phyloP scores from a whole-genome alignment of 768 basidiomycete species.

The Macrolepiota dolichaula region DNA sequence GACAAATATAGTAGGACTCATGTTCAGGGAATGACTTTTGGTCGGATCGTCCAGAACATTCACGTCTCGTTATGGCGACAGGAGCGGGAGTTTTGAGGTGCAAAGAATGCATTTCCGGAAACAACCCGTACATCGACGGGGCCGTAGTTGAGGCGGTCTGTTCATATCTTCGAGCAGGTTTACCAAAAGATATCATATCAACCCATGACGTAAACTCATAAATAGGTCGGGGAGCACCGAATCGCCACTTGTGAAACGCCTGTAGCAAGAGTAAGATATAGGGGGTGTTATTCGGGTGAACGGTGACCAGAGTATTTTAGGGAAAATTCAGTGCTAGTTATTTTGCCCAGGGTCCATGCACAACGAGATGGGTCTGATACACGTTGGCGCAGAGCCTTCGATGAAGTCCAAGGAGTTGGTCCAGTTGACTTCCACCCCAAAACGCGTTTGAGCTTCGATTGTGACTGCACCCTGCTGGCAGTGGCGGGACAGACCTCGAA shows the following conservation, averaged over 20 bases:
- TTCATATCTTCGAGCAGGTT: background rate
- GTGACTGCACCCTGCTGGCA: background rate
- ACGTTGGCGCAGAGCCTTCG: background rate
- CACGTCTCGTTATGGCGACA: background rate
- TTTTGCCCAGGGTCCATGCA: background rate
- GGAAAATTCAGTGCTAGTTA: background rate
- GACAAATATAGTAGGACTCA: too few species aligned
- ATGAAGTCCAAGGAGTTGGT: background rate
- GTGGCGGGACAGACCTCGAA: background rate
- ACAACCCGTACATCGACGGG: too few species aligned
- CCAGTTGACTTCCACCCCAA: background rate
- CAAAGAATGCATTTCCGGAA: too few species aligned
- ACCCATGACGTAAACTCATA: background rate
- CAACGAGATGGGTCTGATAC: background rate
- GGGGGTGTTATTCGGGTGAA: background rate
- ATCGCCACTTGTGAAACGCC: background rate
- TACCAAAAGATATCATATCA: background rate
- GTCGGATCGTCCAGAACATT: background rate
- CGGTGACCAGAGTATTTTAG: background rate
- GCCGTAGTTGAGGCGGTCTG: too few species aligned
- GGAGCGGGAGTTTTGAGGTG: background rate
- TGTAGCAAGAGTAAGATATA: background rate
- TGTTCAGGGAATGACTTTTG: too few species aligned
- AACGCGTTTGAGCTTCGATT: background rate
- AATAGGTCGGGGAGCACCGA: background rate